Percentiles rank a stretch among this genome's conserved stretches.
phyloP scores from a whole-genome alignment of 2,329 filamentous ascomycete genomes.

The Hypoxylon sp. region DNA sequence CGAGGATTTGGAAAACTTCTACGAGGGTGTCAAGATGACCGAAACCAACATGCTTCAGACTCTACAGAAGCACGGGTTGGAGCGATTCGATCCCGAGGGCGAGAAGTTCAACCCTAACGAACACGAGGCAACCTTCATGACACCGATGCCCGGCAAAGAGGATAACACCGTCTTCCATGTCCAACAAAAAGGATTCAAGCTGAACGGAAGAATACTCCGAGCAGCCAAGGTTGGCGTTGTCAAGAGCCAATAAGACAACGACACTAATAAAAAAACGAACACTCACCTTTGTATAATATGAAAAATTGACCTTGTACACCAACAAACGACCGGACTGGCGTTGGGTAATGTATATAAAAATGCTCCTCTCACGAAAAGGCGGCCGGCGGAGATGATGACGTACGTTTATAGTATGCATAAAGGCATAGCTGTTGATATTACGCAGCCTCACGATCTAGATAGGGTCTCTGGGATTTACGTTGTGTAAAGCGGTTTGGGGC shows the following conservation, averaged over 20 bases:
- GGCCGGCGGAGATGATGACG: slow-evolving; percentile 33
- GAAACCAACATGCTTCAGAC: slow-evolving; percentile 87
- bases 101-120: slow-evolving; percentile 96
- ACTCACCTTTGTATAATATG: slow-evolving; percentile 37
- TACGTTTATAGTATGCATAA: slow-evolving; percentile 25
- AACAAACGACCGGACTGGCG: slow-evolving; percentile 37
- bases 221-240: slow-evolving; percentile 97
- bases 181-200: slow-evolving; percentile 93
- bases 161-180: slow-evolving; percentile 90
- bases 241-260: slow-evolving; percentile 70
- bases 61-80: slow-evolving; percentile 91
- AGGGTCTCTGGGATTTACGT: slow-evolving; percentile 23
- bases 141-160: slow-evolving; percentile 85
- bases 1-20: slow-evolving; percentile 79
- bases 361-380: slow-evolving; percentile 46
- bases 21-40: slow-evolving; percentile 95
- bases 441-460: slow-evolving; percentile 29
- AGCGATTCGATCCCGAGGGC: slow-evolving; percentile 82
- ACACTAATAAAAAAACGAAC: slow-evolving; percentile 16
- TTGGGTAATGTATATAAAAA: slow-evolving; percentile 45
- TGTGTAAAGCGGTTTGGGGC: slow-evolving; percentile 27
- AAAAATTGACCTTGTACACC: slow-evolving; percentile 37
- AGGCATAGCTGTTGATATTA: slow-evolving; percentile 24
- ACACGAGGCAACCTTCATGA: slow-evolving; percentile 97
- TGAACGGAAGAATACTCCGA: slow-evolving; percentile 89